phyloP scores from a whole-genome alignment of 1,284 basidiomycete genomes.

The Cryptococcus maquisensis region DNA sequence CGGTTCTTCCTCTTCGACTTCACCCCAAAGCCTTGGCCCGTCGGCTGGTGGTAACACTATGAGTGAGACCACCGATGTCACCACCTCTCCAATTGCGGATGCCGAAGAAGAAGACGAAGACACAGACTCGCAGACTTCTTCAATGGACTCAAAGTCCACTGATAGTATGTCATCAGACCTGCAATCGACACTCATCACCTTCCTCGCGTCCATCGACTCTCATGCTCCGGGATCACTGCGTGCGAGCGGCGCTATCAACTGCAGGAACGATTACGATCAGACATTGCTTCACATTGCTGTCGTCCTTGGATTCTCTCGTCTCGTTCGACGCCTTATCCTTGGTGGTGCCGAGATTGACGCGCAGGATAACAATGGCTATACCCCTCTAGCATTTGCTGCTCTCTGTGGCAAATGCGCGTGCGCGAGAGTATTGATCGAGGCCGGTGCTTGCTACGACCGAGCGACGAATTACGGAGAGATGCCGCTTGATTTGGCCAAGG shows the following conservation, averaged over 20 bases:
- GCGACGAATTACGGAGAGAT: conserved; percentile 73
- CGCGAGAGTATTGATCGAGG: conserved; percentile 63
- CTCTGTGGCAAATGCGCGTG: conserved; percentile 65
- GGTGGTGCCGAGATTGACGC: conserved; percentile 74
- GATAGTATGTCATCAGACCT: conserved; percentile 49
- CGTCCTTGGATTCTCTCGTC: conserved; percentile 69
- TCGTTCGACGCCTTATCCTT: conserved; percentile 68
- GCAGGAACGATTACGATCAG: conserved; percentile 61
- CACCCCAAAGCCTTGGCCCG: conserved; percentile 17
- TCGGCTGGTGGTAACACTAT: conserved; percentile 13
- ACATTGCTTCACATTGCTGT: conserved; percentile 83
- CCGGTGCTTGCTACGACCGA: conserved; percentile 73
- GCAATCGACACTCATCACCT: conserved; percentile 71
- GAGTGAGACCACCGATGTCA: background rate
- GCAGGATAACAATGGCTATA: conserved; percentile 85
- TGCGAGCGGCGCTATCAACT: conserved; percentile 60
- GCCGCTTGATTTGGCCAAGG: conserved; percentile 67
- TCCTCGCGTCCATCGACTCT: conserved; percentile 54
- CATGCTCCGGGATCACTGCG: conserved; percentile 38
- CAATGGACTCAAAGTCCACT: background rate
- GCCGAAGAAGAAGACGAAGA: conserved; percentile 2
- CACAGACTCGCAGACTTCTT: conserved; percentile 6
- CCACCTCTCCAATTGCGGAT: background rate
- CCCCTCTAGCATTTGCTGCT: conserved; percentile 82
- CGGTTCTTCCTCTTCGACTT: conserved; percentile 29